Conservation (phyloP, 257 asterid species). For the Penstemon newberryi region DNA sequence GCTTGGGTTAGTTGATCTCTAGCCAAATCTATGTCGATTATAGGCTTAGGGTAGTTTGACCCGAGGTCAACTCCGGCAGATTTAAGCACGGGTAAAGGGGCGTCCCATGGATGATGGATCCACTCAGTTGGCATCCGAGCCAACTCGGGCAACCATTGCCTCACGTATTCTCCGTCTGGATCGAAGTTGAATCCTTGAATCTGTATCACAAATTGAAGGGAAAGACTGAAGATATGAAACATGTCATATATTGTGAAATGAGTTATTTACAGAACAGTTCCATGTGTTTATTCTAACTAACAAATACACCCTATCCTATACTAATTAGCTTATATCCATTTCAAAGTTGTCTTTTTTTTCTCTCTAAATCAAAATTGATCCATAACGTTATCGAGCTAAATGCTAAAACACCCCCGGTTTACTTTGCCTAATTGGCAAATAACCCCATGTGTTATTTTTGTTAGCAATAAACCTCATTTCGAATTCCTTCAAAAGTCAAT, state of each 20-base stretch:
- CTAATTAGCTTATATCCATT: background rate
- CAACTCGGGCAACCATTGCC: constrained; percentile 93
- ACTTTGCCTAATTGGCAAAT: too few species aligned
- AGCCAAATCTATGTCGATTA: constrained; percentile 69
- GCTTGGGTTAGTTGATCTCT: constrained; percentile 71
- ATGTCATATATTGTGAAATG: background rate
- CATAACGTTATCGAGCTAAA: too few species aligned
- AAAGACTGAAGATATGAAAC: background rate
- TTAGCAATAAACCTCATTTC: too few species aligned
- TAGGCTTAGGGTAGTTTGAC: constrained; percentile 74
- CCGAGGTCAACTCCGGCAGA: constrained; percentile 88
- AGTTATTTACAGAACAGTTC: background rate
- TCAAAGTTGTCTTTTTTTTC: background rate
- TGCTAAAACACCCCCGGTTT: too few species aligned
- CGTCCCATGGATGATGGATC: constrained; percentile 98
- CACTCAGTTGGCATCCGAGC: constrained; percentile 85
- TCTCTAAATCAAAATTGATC: background rate
- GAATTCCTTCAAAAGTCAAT: too few species aligned
- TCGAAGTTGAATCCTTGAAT: constrained; percentile 88
- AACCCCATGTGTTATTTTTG: too few species aligned
- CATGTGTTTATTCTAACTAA: background rate
- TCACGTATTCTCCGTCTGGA: constrained; percentile 75
- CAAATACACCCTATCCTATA: background rate
- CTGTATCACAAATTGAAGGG: constrained; percentile 38
- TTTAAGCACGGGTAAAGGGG: constrained; percentile 65